Conservation (phyloP, 331 rosid genomes). For the Quercus phellos region DNA sequence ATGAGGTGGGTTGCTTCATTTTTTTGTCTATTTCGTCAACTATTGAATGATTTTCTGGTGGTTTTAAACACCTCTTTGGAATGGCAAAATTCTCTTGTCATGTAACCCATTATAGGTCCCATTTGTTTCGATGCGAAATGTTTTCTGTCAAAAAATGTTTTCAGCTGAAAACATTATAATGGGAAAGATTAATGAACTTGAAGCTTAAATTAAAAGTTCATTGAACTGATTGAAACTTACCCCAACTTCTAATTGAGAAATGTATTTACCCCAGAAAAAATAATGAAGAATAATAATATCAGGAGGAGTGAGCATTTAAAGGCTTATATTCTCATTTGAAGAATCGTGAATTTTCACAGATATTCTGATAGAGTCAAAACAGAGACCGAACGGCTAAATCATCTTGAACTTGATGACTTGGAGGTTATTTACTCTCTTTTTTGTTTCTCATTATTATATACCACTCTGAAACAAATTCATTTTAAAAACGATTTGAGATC, state of each 20-base stretch:
- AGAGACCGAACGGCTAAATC: conserved; percentile 66
- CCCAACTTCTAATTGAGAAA: neutral
- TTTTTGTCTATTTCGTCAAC: conserved; percentile 9
- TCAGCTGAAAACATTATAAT: neutral
- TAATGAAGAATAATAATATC: neutral
- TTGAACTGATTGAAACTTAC: neutral
- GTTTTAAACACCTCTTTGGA: neutral
- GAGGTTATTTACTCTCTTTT: conserved; percentile 49
- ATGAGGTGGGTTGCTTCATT: conserved; percentile 52
- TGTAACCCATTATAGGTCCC: neutral
- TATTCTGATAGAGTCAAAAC: conserved; percentile 79
- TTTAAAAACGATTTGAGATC: neutral
- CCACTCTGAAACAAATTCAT: neutral
- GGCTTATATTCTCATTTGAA: conserved; percentile 17
- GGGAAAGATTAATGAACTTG: neutral
- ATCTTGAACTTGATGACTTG: conserved; percentile 71
- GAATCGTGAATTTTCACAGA: conserved; percentile 32
- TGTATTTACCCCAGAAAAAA: neutral
- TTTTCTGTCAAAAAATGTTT: no score
- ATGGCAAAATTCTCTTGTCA: neutral
- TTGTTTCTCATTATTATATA: conserved; percentile 2
- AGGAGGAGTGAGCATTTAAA: neutral
- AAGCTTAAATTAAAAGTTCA: neutral
- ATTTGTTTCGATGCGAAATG: no score
- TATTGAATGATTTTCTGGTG: neutral